Evolutionary conservation across 169 alveolate species (phyloP), one percentile per base, ranked within the genome.

Genomic region (Eimeria acervulina): DNA sequence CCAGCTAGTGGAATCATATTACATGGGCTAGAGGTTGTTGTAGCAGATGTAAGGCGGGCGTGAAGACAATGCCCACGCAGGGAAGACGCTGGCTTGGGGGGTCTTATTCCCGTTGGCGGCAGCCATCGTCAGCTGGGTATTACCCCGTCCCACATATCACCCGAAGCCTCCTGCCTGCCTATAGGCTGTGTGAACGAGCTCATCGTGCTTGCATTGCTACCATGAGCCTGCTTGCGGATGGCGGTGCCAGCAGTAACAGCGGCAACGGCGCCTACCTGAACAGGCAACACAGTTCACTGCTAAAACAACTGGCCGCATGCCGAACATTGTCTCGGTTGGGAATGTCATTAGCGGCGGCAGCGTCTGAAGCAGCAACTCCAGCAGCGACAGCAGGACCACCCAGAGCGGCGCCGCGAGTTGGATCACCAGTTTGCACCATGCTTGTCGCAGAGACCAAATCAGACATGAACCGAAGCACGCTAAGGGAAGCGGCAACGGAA

Each of bases 281-380:
- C 88, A 0, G 42, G 63, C 40, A n/a, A 23, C 88, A 47, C 40
- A 26, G n/a, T 23, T 44, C 88, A 28, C n/a, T 78, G 88, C 66
- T 78, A 26, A 47, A 7, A 23, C 13, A 26, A 42, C 8, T 31
- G 2, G 63, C 63, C n/a, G 44, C 42, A 7, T 12, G 44, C 4
- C 66, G 88, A 66, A 42, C 42, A 2, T 47, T 47, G 28, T 78
- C 68, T n/a, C 59, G 88, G 5, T 17, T 78, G 40, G 63, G 88
- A 78, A 42, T 15, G 38, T 78, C 88, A 44, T 47, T 47, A 78
- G 44, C 26, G 88, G 66, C 88, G n/a, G 88, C 40, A n/a, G 38
- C 63, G 12, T 26, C 21, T 13, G 63, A 38, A 78, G 66, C 7
- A 26, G 44, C 88, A 26, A 44, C 33, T 36, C 83, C 17, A 2